Conservation (phyloP, 495 filamentous ascomycete species). For the Talaromyces liani region DNA sequence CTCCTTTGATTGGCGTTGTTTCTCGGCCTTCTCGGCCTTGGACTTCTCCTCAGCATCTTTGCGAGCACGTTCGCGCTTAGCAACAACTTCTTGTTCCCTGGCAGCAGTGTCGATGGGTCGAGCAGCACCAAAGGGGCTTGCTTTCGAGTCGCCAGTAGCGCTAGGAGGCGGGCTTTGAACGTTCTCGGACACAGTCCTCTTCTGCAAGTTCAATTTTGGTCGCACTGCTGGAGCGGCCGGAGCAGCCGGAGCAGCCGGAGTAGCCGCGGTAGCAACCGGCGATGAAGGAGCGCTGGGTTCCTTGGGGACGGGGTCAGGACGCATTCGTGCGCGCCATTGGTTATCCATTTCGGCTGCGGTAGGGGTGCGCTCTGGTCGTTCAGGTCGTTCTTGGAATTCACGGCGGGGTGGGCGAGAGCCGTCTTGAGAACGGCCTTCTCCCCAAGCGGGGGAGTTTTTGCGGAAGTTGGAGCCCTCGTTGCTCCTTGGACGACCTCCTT, state of each 20-base stretch:
- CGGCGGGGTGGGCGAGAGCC: constrained; percentile 76
- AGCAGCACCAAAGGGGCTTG: constrained; percentile 88
- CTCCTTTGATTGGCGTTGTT: constrained; percentile 40
- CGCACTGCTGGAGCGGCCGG: constrained; percentile 50
- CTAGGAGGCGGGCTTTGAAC: constrained; percentile 35
- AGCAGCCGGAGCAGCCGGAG: constrained; percentile 33
- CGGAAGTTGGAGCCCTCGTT: constrained; percentile 57
- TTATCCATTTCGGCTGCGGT: constrained; percentile 83
- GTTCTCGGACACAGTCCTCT: constrained; percentile 78
- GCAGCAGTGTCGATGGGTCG: constrained; percentile 83
- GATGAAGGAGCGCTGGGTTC: constrained; percentile 63
- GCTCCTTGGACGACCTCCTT: constrained; percentile 61
- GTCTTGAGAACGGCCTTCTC: constrained; percentile 72
- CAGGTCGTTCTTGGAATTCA: constrained; percentile 65
- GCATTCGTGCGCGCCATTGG: constrained; percentile 80
- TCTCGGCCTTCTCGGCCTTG: constrained; percentile 58
- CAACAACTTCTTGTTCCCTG: constrained; percentile 81
- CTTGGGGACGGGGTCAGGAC: constrained; percentile 58
- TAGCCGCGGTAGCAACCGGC: constrained; percentile 38
- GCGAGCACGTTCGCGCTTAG: constrained; percentile 77
- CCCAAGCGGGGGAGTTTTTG: constrained; percentile 73
- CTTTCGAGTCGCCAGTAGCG: constrained; percentile 57
- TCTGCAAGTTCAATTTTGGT: constrained; percentile 74
- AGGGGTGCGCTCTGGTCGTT: constrained; percentile 51
- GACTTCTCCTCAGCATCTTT: constrained; percentile 84